Conservation (phyloP, 352 stramenopile genomes). For the Pythium biforme region DNA sequence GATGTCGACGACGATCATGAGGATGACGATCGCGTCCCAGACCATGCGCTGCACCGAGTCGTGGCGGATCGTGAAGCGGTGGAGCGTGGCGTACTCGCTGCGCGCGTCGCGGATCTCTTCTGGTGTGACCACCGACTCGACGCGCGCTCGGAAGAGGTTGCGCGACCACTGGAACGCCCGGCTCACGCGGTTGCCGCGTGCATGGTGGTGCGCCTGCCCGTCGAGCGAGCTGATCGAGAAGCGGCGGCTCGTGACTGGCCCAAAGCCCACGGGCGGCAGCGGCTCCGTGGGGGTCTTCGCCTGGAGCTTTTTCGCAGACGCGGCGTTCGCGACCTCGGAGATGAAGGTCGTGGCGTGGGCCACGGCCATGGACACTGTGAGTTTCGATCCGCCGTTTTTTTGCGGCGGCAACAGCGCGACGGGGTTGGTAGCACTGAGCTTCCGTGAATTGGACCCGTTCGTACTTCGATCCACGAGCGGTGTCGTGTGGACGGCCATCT, state of each 20-base stretch:
- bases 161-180: conserved; percentile 8
- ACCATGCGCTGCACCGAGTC: conserved; percentile 40
- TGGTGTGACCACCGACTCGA: conserved; percentile 30
- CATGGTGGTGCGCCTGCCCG: conserved; percentile 1
- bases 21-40: conserved; percentile 59
- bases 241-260: conserved; percentile 33
- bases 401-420: neutral
- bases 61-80: conserved; percentile 49
- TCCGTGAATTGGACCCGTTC: neutral
- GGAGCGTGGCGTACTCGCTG: conserved; percentile 29
- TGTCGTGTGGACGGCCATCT: neutral
- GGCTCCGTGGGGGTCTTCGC: neutral
- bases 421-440: conserved; percentile 21
- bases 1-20: conserved; percentile 62
- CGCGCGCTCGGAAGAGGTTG: conserved; percentile 17
- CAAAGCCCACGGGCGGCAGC: neutral
- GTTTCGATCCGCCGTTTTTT: neutral
- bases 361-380: conserved; percentile 9
- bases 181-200: neutral
- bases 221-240: conserved; percentile 42
- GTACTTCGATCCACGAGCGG: neutral
- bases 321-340: neutral
- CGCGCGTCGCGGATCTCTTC: conserved; percentile 45
- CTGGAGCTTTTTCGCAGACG: conserved; percentile 5
- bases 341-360: conserved; percentile 17